Conservation (phyloP, 306 rosid species). For the Rubus parviflorus region DNA sequence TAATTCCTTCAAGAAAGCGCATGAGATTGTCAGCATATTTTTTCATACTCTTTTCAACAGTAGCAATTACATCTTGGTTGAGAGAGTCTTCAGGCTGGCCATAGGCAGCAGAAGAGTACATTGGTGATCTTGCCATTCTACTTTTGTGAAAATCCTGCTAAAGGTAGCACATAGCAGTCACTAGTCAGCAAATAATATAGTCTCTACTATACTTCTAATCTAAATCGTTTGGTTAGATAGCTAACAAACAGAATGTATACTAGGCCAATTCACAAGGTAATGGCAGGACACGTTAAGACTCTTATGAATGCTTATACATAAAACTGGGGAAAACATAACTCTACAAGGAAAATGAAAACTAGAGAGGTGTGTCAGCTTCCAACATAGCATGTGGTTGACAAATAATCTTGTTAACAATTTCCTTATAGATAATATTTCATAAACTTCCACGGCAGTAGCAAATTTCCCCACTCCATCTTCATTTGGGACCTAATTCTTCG, state of each 20-base stretch:
- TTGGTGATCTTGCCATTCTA: conserved; percentile 52
- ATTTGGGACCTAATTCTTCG: neutral
- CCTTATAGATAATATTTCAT: neutral
- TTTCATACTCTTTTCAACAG: conserved; percentile 85
- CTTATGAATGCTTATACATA: neutral
- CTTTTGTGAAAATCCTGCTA: conserved; percentile 64
- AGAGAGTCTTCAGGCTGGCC: conserved; percentile 57
- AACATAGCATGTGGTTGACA: neutral
- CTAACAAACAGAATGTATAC: neutral
- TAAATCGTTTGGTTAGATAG: neutral
- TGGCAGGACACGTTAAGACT: neutral
- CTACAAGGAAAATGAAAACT: too few relatives aligned
- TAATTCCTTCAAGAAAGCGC: conserved; percentile 85
- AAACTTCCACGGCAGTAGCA: neutral
- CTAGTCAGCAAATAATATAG: neutral
- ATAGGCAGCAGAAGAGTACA: conserved; percentile 55
- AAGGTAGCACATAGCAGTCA: neutral
- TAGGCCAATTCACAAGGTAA: neutral
- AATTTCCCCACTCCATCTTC: neutral
- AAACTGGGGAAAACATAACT: neutral
- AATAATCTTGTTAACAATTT: neutral
- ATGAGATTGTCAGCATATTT: conserved; percentile 69
- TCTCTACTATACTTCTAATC: neutral
- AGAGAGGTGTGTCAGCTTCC: neutral
- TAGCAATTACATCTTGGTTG: conserved; percentile 58